phyloP scores from a whole-genome alignment of 805 yeast genomes.

The Sungouiozyma ichnusensis region DNA sequence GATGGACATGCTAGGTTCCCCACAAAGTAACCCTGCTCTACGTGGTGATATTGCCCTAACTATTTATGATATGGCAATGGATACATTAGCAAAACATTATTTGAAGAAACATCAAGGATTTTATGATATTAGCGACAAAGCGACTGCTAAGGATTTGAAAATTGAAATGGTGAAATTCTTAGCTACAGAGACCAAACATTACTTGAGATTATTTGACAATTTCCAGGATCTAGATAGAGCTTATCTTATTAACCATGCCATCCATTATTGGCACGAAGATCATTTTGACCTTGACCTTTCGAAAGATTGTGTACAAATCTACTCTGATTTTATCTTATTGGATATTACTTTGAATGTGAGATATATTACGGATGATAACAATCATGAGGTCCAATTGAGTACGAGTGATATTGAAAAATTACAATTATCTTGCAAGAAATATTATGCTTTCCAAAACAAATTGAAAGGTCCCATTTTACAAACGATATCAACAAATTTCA shows the following conservation, averaged over 20 bases:
- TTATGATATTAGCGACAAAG: slow-evolving; percentile 25
- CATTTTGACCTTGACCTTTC: slow-evolving; percentile 28
- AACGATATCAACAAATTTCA: slow-evolving; percentile 29
- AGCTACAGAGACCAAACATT: slow-evolving; percentile 35
- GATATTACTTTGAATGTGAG: slow-evolving; percentile 65
- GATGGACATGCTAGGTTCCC: slow-evolving; percentile 71
- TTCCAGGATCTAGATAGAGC: slow-evolving; percentile 61
- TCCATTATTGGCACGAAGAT: slow-evolving; percentile 40
- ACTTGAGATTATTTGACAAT: slow-evolving; percentile 52
- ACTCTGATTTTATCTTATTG: slow-evolving; percentile 33
- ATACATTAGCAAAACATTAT: slow-evolving; percentile 31
- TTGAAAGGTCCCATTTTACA: slow-evolving; percentile 26
- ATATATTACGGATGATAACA: slow-evolving; percentile 27
- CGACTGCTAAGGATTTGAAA: slow-evolving; percentile 24
- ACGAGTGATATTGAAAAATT: slow-evolving; percentile 42
- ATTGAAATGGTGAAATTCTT: slow-evolving; percentile 22
- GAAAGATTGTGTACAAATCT: slow-evolving; percentile 23
- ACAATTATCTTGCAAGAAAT: slow-evolving; percentile 63
- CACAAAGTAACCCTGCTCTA: slow-evolving; percentile 73
- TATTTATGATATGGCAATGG: slow-evolving; percentile 56
- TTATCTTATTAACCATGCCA: slow-evolving; percentile 55
- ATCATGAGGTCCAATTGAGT: neutral
- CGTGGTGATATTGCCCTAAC: slow-evolving; percentile 64
- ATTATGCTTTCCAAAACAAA: slow-evolving; percentile 47
- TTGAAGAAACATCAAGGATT: slow-evolving; percentile 27